phyloP scores from a whole-genome alignment of 2,329 filamentous ascomycete genomes.

The Xylaria sp. region DNA sequence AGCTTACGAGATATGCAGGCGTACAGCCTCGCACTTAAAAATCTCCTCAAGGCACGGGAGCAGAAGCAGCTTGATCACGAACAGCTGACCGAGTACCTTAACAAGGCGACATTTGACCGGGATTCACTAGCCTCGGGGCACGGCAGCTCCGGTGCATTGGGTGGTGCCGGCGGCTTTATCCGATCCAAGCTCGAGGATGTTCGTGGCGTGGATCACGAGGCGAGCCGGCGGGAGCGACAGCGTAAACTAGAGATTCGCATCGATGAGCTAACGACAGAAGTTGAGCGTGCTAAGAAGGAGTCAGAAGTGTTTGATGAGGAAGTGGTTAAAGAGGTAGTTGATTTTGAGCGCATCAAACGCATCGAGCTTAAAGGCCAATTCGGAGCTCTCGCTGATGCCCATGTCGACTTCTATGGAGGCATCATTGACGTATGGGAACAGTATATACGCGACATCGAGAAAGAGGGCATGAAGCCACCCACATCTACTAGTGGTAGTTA shows the following conservation, averaged over 20 bases:
- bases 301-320: constrained; percentile 96
- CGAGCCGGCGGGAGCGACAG: constrained; percentile 84
- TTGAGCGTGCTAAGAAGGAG: constrained; percentile 86
- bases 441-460: constrained; percentile 89
- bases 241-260: constrained; percentile 93
- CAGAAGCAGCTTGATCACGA: constrained; percentile 99
- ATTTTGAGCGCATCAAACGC: constrained; percentile 97
- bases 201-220: constrained; percentile 95
- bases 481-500: constrained; percentile 33
- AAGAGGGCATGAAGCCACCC: constrained; percentile 40
- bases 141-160: constrained; percentile 61
- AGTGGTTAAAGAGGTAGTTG: constrained; percentile 89
- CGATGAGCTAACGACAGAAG: constrained; percentile 88
- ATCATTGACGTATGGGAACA: constrained; percentile 87
- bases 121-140: constrained; percentile 77
- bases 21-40: constrained; percentile 88
- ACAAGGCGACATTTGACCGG: constrained; percentile 87
- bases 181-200: constrained; percentile 96
- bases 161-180: constrained; percentile 86
- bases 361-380: constrained; percentile 91
- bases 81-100: constrained; percentile 93
- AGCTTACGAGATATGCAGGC: constrained; percentile 95
- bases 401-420: constrained; percentile 86
- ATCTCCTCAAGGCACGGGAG: constrained; percentile 90
- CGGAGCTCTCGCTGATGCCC: constrained; percentile 82